These are phyloP conservation scores for Fusarium sp. DNA, from an alignment of 2,329 filamentous ascomycete genomes.

Conservation along the genomic window DNA sequence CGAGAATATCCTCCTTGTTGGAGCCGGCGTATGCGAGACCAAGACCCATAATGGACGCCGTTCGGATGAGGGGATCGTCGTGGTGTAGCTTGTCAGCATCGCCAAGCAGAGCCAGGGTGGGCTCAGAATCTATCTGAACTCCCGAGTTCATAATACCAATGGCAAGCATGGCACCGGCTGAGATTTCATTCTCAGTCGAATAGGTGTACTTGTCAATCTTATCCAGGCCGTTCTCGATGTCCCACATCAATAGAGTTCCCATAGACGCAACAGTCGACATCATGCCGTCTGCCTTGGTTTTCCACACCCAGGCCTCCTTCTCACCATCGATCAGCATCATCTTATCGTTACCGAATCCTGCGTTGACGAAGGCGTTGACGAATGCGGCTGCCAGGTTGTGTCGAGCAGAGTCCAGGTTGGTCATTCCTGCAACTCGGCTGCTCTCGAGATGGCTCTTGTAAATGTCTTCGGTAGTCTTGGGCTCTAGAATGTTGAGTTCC, in stretches of 20 bases:
- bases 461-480: conserved; percentile 97
- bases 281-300: conserved; percentile 99
- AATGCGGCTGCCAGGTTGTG: conserved; percentile 97
- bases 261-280: conserved; percentile 95
- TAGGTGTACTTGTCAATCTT: conserved; percentile 97
- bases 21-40: conserved; percentile 96
- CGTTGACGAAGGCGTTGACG: conserved; percentile 97
- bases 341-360: conserved; percentile 95
- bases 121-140: conserved; percentile 90
- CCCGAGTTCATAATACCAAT: conserved; percentile 97
- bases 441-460: conserved; percentile 99
- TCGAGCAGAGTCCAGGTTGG: conserved; percentile 93
- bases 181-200: conserved; percentile 82
- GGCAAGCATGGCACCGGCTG: conserved; percentile 91
- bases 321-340: conserved; percentile 95
- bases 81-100: conserved; percentile 85
- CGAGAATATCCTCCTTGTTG: conserved; percentile 90
- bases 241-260: conserved; percentile 93
- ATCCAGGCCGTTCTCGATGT: conserved; percentile 91
- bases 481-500: conserved; percentile 96
- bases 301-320: conserved; percentile 97
- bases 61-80: conserved; percentile 83
- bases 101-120: conserved; percentile 87
- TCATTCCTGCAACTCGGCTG: conserved; percentile 91
- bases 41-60: conserved; percentile 94